Evolutionary conservation across 78 protist genomes (phyloP), one percentile per base, ranked within the genome.

Genomic region (Emiliania huxleyi): DNA sequence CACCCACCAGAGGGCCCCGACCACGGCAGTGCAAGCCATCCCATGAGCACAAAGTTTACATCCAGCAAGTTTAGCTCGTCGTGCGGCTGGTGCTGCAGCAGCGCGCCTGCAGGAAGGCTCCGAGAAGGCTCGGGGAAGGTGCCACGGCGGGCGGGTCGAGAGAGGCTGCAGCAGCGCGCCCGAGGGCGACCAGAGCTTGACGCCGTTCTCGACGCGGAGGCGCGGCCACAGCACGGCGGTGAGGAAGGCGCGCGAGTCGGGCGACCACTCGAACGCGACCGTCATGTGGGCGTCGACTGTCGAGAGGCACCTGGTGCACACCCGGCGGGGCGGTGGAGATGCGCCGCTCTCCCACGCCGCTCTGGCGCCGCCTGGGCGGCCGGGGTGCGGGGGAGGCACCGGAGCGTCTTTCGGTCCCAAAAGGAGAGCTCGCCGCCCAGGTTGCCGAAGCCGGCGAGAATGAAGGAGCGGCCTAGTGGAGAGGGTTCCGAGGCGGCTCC

Each of bases 221-320:
- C 97, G 93, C 35, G 97, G 97, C 55, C 94, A 93, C n/a, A 73
- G 55, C 15, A 94, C 88, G n/a, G 95, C 94, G 19, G 95, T 91
- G 69, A 91, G 48, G 52, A 94, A 43, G 90, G 40, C 38, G 2
- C 90, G 33, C 11, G 95, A 79, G 49, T 87, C 87, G 8, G 97
- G 96, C 21, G 92, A 40, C 97, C 97, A 94, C 45, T 44, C 84
- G 48, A 19, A 49, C 40, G 0, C 29, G 26, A 84, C 89, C 38
- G 89, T 81, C 89, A 81, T 81, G 55, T 81, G 89, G 40, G 89
- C 89, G 56, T 81, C 89, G 12, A 81, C 89, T 26, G 49, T 44
- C 18, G 0, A 1, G 15, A 81, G 18, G n/a, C n/a, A n/a, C n/a
- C n/a, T n/a, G n/a, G n/a, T n/a, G n/a, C n/a, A n/a, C n/a, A n/a